Base-by-base conservation (phyloP, 1,284 basidiomycete genomes). In the Marasmius oreades region DNA sequence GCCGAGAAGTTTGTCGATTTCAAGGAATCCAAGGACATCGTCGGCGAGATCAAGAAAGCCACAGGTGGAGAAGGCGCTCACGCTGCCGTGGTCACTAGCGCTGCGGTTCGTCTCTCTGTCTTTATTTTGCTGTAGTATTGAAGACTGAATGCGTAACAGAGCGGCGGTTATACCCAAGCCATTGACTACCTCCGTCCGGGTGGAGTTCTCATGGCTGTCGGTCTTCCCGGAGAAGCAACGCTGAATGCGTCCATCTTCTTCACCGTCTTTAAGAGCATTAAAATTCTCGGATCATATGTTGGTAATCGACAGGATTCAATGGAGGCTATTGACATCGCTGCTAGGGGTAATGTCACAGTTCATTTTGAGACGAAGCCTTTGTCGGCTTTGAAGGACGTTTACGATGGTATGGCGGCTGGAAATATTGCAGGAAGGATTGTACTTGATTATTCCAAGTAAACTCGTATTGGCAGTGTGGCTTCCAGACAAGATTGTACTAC, bases 1-100 rank as follows among this genome's bases (percentile, higher is more conserved):
- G 90, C 90, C 0, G 85, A 90, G 62, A 77, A 77, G 52, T 94
- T 87, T 81, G 79, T 95, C 62, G 92, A 95, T 74, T 93, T 92
- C 76, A 83, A 78, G 63, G 77, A 80, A 66, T 76, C 74, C 12
- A 77, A 80, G 56, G 76, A 90, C 64, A 73, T 90, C 55, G 81
- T 86, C 31, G 73, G 70, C 39, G 85, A 84, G 31, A 78, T 93
- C 60, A 77, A 81, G 67, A 79, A 74, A 7, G 79, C 81, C 1
- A 88, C 88, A 0, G 89, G 79, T 55, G 92, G 90, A 1, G 68
- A 75, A 8, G 92, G 92, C 34, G 84, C 91, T 1, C 91, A 95
- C 66, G 82, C 86, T 11, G 82, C 88, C 0, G 69, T 93, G 59
- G 81, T 93, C 51, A 85, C 88, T 11, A 78, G 85, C 1, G 81